Conservation (phyloP, 2,329 filamentous ascomycete species). For the Curvularia spicifera region DNA sequence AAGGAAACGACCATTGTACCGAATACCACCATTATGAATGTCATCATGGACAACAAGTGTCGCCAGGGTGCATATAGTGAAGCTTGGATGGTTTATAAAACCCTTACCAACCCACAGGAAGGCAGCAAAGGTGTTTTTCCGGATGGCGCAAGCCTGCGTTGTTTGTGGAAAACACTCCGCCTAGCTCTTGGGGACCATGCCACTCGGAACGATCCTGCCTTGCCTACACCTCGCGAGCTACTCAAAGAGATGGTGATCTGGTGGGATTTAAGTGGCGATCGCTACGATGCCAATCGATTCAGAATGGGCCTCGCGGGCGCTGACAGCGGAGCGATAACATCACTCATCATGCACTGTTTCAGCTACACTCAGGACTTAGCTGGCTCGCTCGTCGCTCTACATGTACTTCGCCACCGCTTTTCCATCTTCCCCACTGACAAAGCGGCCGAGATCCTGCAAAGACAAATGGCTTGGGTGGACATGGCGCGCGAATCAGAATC, state of each 20-base stretch:
- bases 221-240: slow-evolving; percentile 44
- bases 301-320: slow-evolving; percentile 32
- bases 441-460: slow-evolving; percentile 29
- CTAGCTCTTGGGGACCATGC: slow-evolving; percentile 34
- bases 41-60: slow-evolving; percentile 40
- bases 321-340: slow-evolving; percentile 32
- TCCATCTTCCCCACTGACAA: slow-evolving; percentile 36
- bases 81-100: slow-evolving; percentile 39
- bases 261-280: slow-evolving; percentile 34
- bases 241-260: slow-evolving; percentile 40
- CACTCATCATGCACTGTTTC: slow-evolving; percentile 46
- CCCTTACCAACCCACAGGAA: slow-evolving; percentile 31
- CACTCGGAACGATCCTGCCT: slow-evolving; percentile 21
- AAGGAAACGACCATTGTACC: slow-evolving; percentile 27
- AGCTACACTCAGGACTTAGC: slow-evolving; percentile 41
- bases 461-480: slow-evolving; percentile 41
- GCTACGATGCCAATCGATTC: slow-evolving; percentile 38
- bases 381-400: slow-evolving; percentile 46
- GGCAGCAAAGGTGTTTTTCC: slow-evolving; percentile 35
- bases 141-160: slow-evolving; percentile 37
- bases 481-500: slow-evolving; percentile 21
- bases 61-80: slow-evolving; percentile 38
- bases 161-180: slow-evolving; percentile 44
- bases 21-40: slow-evolving; percentile 42
- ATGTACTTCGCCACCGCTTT: slow-evolving; percentile 37